Conservation (phyloP, 768 basidiomycete genomes). For the Tulasnella sp. region DNA sequence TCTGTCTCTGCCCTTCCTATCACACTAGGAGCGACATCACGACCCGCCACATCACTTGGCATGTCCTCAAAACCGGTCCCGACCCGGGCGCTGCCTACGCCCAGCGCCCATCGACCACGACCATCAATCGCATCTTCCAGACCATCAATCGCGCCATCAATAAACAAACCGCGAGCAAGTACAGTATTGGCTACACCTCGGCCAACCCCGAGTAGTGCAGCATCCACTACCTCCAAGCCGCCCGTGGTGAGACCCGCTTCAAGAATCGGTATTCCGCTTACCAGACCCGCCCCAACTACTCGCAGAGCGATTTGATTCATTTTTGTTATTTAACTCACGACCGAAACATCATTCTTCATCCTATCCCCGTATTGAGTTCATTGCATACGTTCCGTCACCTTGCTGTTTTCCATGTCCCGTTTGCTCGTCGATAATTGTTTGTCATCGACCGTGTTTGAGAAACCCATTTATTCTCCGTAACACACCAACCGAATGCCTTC, state of each 20-base stretch:
- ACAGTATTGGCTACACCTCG: background rate
- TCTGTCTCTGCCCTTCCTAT: background rate
- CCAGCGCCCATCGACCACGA: background rate
- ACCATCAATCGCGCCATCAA: background rate
- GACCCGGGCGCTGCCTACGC: background rate
- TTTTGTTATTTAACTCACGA: background rate
- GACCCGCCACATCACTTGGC: background rate
- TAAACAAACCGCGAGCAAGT: background rate
- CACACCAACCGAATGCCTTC: background rate
- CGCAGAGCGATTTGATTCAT: constrained; percentile 3
- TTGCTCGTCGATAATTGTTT: background rate
- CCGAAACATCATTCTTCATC: background rate
- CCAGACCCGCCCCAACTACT: background rate
- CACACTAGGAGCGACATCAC: background rate
- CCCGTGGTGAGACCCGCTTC: background rate
- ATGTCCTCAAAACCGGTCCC: background rate
- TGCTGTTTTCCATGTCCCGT: background rate
- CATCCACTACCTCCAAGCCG: background rate
- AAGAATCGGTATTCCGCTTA: background rate
- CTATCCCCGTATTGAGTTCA: background rate
- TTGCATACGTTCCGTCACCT: background rate
- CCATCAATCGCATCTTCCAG: background rate
- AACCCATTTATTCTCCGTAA: background rate
- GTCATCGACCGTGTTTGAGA: too few relatives aligned
- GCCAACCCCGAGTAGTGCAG: background rate